Base-by-base conservation (phyloP, 2,329 filamentous ascomycete species). In the Aspergillus unguis region DNA sequence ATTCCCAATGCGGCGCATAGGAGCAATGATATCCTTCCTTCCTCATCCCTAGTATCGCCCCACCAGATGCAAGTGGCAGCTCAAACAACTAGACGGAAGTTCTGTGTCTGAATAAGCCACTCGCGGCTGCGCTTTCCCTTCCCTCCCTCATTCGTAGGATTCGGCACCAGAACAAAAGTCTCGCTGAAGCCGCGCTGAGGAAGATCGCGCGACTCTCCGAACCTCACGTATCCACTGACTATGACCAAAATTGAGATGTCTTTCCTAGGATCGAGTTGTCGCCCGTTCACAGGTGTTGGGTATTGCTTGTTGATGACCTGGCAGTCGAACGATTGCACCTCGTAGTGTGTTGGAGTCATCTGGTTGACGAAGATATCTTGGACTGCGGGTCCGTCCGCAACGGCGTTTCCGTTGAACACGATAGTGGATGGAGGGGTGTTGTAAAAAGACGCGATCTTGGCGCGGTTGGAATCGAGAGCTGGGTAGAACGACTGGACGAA, bases 81-180 rank as follows among this genome's bases (percentile, higher is more conserved):
- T 74, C 65, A 77, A 52, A 75, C 73, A 10, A 77, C 75, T 50
- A 79, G 58, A 51, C 87, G 79, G 63, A 88, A 90, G 64, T 85
- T 90, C 71, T 91, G 87, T 56, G 84, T 88, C 65, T 85, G 79
- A 60, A 90, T 82, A 52, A 90, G 71, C 80, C 85, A 88, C 60
- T 78, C 77, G 65, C 79, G 81, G 48, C 77, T 63, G 1, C 77
- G 77, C 54, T 79, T 78, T 2, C 81, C 78, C 57, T 82, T 83
- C 50, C 74, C 75, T 59, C 80, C 75, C 0, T 70, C 84, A 80
- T 71, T 56, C 8, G 64, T 60, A 11, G 68, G 63, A 54, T 90
- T 89, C 6, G 91, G 90, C 35, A 92, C 87, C 50, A 96, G 76
- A 26, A 95, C 81, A 67, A 95, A 86, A 1, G 81, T 86, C 70